Conservation (phyloP, 805 yeast genomes). For the Kodamaea fukazawae region DNA sequence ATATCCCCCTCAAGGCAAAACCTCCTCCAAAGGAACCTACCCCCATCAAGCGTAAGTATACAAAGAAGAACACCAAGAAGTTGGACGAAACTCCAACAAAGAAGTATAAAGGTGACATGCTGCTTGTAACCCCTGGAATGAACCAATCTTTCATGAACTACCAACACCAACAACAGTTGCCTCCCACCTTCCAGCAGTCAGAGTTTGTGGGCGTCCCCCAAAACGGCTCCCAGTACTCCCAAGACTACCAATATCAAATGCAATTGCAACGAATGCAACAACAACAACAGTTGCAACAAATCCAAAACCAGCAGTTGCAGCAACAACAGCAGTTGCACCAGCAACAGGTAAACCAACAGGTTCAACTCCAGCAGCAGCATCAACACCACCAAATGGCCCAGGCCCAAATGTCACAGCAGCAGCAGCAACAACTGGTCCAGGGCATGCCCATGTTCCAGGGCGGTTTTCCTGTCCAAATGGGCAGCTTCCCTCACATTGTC, state of each 20-base stretch:
- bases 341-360: slow-evolving; percentile 14
- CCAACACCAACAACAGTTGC: slow-evolving; percentile 16
- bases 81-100: slow-evolving; percentile 56
- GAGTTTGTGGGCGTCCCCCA: slow-evolving; percentile 18
- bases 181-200: slow-evolving; percentile 22
- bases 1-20: slow-evolving; percentile 35
- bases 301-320: slow-evolving; percentile 24
- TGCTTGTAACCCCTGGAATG: slow-evolving; percentile 1
- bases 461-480: slow-evolving; percentile 8
- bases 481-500: slow-evolving; percentile 4
- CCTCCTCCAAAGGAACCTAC: slow-evolving; percentile 38
- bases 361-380: slow-evolving; percentile 12
- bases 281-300: slow-evolving; percentile 20
- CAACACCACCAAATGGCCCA: slow-evolving; percentile 8
- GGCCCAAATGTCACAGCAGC: slow-evolving; percentile 15
- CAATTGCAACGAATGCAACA: slow-evolving; percentile 9
- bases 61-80: slow-evolving; percentile 55
- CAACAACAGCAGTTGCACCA: slow-evolving; percentile 21
- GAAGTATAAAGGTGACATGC: slow-evolving; percentile 35
- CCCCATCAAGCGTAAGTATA: slow-evolving; percentile 41
- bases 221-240: slow-evolving; percentile 9
- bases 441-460: not conserved
- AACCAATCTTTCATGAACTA: slow-evolving; percentile 9
- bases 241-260: slow-evolving; percentile 10
- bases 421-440: slow-evolving; percentile 14